Percentiles rank a stretch among this genome's conserved stretches.
phyloP scores from a whole-genome alignment of 1,139 yeast species.

The Ogataea hybrid region DNA sequence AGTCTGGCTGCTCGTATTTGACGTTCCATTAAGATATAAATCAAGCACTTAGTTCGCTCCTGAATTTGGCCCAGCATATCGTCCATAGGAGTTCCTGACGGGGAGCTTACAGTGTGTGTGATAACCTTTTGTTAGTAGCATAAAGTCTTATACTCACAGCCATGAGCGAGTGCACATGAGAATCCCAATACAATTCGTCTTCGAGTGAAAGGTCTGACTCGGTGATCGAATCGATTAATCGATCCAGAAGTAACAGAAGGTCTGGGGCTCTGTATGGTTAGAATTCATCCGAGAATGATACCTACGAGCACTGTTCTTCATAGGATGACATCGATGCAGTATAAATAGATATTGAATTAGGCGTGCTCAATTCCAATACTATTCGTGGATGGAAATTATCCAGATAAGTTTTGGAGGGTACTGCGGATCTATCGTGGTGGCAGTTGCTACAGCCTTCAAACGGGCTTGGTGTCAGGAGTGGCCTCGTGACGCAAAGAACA shows the following conservation, averaged over 20 bases:
- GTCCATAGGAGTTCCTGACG: not conserved
- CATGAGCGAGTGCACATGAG: not conserved
- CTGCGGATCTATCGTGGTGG: too few species aligned
- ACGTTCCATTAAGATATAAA: slow-evolving; percentile 2
- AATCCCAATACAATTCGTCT: not conserved
- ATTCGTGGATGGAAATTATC: too few species aligned
- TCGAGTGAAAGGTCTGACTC: not conserved
- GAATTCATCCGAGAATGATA: too few species aligned
- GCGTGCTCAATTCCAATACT: too few species aligned
- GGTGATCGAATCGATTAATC: not conserved
- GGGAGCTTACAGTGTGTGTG: not conserved
- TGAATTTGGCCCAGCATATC: not conserved
- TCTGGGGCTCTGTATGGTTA: too few species aligned
- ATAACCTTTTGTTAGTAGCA: not conserved
- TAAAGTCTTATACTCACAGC: not conserved
- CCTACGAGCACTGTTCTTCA: too few species aligned
- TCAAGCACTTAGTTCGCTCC: not conserved
- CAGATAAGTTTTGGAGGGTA: too few species aligned
- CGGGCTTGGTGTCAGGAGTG: too few species aligned
- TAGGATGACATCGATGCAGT: too few species aligned
- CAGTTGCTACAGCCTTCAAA: too few species aligned
- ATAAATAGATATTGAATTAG: too few species aligned
- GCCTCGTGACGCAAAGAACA: too few species aligned
- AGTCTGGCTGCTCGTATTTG: not conserved
- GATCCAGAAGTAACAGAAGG: not conserved